These are phyloP conservation scores for Aquilaria malaccensis DNA, from an alignment of 345 rosid species.

Conservation along the genomic window DNA sequence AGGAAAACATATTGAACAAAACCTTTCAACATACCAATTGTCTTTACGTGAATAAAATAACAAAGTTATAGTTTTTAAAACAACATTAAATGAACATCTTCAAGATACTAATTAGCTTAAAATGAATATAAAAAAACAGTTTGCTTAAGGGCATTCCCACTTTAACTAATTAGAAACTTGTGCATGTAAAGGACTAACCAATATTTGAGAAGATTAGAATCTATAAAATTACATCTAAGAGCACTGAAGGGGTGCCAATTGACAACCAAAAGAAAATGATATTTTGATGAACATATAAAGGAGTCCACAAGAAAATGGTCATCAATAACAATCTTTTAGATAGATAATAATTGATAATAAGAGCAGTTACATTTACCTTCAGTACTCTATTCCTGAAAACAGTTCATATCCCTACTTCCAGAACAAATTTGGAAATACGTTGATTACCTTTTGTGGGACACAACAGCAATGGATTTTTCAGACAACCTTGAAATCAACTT, in stretches of 20 bases:
- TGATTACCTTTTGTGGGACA: constrained; percentile 44
- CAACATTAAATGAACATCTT: neutral
- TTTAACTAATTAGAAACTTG: neutral
- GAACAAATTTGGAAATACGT: neutral
- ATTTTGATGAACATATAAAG: too few relatives aligned
- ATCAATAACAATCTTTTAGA: too few relatives aligned
- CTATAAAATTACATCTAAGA: neutral
- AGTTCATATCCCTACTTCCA: too few relatives aligned
- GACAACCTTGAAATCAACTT: constrained; percentile 37
- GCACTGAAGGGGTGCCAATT: too few relatives aligned
- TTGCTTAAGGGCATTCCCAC: neutral
- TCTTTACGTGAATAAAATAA: neutral
- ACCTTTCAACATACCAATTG: too few relatives aligned
- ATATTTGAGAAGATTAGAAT: neutral
- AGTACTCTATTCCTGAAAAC: too few relatives aligned
- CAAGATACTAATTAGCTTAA: neutral
- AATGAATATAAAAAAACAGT: neutral
- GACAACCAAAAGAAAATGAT: too few relatives aligned
- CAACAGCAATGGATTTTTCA: constrained; percentile 36
- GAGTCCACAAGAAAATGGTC: too few relatives aligned
- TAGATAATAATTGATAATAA: too few relatives aligned
- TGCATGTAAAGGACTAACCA: neutral
- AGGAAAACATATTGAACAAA: too few relatives aligned
- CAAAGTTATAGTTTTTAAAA: constrained; percentile 4
- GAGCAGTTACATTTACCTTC: too few relatives aligned